phyloP scores from a whole-genome alignment of 2,329 filamentous ascomycete genomes.

The Coleophoma eucalyptorum region DNA sequence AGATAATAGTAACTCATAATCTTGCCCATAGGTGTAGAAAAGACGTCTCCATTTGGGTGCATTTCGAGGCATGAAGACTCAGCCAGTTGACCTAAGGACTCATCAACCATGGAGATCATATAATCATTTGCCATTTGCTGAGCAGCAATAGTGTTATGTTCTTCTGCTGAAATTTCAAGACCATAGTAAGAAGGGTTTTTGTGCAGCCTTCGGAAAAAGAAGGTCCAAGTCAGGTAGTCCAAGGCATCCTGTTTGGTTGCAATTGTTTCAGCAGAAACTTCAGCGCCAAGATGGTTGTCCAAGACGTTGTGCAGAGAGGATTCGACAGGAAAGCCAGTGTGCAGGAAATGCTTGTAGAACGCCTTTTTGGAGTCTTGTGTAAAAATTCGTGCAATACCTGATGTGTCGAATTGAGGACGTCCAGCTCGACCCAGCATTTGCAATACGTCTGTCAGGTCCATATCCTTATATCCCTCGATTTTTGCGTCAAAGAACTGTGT shows the following conservation, averaged over 20 bases:
- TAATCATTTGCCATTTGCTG: slow-evolving; percentile 89
- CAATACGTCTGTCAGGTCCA: slow-evolving; percentile 96
- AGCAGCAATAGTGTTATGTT: slow-evolving; percentile 82
- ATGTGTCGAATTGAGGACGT: slow-evolving; percentile 92
- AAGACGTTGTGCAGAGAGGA: slow-evolving; percentile 94
- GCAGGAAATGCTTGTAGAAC: slow-evolving; percentile 98
- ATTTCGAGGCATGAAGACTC: slow-evolving; percentile 81
- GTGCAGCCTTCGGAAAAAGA: slow-evolving; percentile 95
- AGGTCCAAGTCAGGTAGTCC: slow-evolving; percentile 98
- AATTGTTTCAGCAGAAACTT: slow-evolving; percentile 90
- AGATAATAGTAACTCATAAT: slow-evolving; percentile 99
- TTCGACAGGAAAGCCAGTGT: slow-evolving; percentile 96
- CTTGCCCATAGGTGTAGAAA: slow-evolving; percentile 87
- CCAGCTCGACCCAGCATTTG: slow-evolving; percentile 97
- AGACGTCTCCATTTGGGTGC: slow-evolving; percentile 83
- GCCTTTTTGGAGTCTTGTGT: slow-evolving; percentile 97
- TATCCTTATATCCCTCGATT: slow-evolving; percentile 95
- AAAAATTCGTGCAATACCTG: slow-evolving; percentile 94
- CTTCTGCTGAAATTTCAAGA: slow-evolving; percentile 86
- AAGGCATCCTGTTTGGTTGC: slow-evolving; percentile 93
- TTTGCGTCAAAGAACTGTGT: slow-evolving; percentile 99
- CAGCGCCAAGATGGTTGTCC: slow-evolving; percentile 93
- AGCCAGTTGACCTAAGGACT: slow-evolving; percentile 76
- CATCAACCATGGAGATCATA: slow-evolving; percentile 90
- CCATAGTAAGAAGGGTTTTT: slow-evolving; percentile 99